Evolutionary conservation across 2,329 filamentous ascomycete species (phyloP), one percentile per base, ranked within the genome.

Genomic region (Aspergillus thermomutatus): DNA sequence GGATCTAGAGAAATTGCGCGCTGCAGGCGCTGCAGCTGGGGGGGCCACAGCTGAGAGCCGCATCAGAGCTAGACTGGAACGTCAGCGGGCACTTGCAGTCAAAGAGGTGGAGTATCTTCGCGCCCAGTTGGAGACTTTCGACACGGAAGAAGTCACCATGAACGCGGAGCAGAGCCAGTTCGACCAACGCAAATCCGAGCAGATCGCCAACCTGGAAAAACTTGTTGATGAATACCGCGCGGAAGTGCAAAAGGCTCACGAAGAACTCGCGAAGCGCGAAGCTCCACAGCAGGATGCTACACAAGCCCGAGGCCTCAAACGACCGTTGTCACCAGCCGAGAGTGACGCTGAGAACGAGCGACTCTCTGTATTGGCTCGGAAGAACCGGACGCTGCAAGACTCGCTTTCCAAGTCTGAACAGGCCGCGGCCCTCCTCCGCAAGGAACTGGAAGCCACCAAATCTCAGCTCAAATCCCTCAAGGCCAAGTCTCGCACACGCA

Each of bases 51-150:
- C 80, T 17, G 89, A 91, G 66, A 89, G 71, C 60, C 84, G 92
- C 74, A 82, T 84, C 1, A 87, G 86, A 46, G 79, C 89, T 53
- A 85, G 94, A 31, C 78, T 97, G 0, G 93, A 99, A 66, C 83
- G 94, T 57, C 93, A 97, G 70, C 89, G 91, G 56, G 85, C 83
- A 0, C 82, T 99, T 7, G 91, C 92, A 0, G 82, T 91, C 25
- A 97, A 97, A 69, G 95, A 99, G 71, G 91, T 94, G 0, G 92
- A 97, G 64, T 96, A 96, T 70, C 82, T 99, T 6, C 89, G 94
- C 23, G 93, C 91, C 0, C 94, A 99, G 73, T 82, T 97, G 54
- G 92, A 92, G 75, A 88, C 90, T 0, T 89, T 95, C 58, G 91
- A 97, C 67, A 84, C 86, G 0, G 94, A 99, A 73, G 92, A 97